Evolutionary conservation across 2,329 filamentous ascomycete genomes (phyloP), one percentile per base, ranked within the genome.

Genomic region (Didymella pomorum): DNA sequence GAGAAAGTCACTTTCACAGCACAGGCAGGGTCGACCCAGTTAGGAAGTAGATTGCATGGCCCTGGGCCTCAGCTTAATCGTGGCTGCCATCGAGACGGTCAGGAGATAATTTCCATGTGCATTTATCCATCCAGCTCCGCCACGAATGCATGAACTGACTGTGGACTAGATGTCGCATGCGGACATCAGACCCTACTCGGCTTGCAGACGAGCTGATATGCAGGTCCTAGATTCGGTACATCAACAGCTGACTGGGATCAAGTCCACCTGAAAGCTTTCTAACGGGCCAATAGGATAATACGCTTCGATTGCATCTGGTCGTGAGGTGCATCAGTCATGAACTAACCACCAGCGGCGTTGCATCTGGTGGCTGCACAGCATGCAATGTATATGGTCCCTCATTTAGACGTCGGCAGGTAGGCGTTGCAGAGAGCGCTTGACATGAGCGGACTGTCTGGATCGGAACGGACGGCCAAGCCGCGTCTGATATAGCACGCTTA

Each of bases 401-500:
- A 41, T 23, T 41, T 23, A 16, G 20, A 23, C 11, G 20, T 41
- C 20, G 20, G 37, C 20, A 14, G 10, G 11, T 41, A 7, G 20
- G 37, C 37, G 8, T 18, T 20, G 37, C 20, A 14, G 18, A 21
- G 11, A 12, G 20, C 20, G 8, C 6, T 41, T 5, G 37, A 14
- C 18, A 41, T 41, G 37, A 41, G 11, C 37, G n/a, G 18, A 7
- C 20, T 41, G 37, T 41, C 4, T 41, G 37, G 37, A 41, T 41
- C 11, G 20, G 37, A 20, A 41, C 20, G 20, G 11, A 23, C 37
- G 37, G 18, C 37, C 14, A 41, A 41, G 37, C 37, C 37, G 20
- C 37, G 8, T 28, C 35, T 37, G n/a, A 48, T 35, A 20, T 43
- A 29, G 48, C n/a, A 26, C n/a, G 55, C 55, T 58, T 48, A 58